Evolutionary conservation across 192 early-diverging fungal species (phyloP).

Genomic region (Podila clonocystis): DNA sequence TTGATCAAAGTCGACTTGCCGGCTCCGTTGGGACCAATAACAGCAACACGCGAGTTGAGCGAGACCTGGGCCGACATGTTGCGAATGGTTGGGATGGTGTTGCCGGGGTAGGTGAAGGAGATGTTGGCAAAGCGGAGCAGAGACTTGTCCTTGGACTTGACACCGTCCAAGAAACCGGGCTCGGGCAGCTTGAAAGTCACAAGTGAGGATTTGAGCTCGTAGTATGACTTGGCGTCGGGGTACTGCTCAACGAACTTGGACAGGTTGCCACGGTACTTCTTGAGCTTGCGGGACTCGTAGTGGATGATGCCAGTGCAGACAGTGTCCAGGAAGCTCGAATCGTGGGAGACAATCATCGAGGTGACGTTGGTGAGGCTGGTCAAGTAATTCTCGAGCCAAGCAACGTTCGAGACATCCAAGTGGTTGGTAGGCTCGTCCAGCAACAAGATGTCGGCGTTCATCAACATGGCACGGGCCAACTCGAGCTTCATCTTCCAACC

Average conservation of each 20-base stretch:
- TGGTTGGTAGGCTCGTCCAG: constrained; percentile 90
- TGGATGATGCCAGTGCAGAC: constrained; percentile 88
- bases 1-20: constrained; percentile 63
- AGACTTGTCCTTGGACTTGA: constrained; percentile 77
- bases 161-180: constrained; percentile 77
- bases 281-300: constrained; percentile 83
- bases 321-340: constrained; percentile 84
- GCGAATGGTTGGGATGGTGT: constrained; percentile 63
- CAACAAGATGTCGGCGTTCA: constrained; percentile 85
- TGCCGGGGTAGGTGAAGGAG: constrained; percentile 77
- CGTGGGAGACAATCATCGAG: constrained; percentile 89
- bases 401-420: constrained; percentile 74
- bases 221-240: constrained; percentile 84
- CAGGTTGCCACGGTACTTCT: constrained; percentile 79
- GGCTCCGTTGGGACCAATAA: constrained; percentile 70
- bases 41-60: constrained; percentile 81
- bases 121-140: constrained; percentile 76
- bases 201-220: constrained; percentile 70
- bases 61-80: constrained; percentile 73
- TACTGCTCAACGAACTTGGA: constrained; percentile 81
- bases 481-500: constrained; percentile 94
- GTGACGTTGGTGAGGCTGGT: constrained; percentile 75
- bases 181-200: constrained; percentile 77
- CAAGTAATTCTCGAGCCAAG: constrained; percentile 78
- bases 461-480: constrained; percentile 87